Percentiles rank a stretch among this genome's conserved stretches.
Conservation (phyloP, 2,329 filamentous ascomycete species). For the Fusarium xylarioides region DNA sequence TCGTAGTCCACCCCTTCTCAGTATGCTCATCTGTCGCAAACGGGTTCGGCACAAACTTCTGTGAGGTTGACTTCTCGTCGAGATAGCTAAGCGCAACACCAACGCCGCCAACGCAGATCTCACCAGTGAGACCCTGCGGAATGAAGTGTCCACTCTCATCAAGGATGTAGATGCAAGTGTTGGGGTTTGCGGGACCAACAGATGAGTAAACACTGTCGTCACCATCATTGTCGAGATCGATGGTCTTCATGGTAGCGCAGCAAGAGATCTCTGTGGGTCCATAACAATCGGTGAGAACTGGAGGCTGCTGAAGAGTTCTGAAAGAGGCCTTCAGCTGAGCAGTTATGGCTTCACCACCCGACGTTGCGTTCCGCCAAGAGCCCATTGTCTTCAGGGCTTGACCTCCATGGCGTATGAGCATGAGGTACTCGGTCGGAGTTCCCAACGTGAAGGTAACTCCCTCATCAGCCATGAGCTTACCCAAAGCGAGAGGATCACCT, state of each 20-base stretch:
- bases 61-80: background rate
- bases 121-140: background rate
- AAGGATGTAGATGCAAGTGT: background rate
- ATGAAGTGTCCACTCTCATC: background rate
- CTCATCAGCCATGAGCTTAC: background rate
- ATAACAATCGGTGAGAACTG: background rate
- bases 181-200: background rate
- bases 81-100: background rate
- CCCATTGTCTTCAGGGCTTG: rapidly evolving
- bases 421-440: background rate
- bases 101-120: background rate
- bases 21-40: background rate
- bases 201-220: rapidly evolving
- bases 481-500: background rate
- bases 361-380: background rate
- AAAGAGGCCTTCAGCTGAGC: rapidly evolving
- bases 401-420: background rate
- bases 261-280: background rate
- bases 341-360: background rate
- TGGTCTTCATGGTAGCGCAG: background rate
- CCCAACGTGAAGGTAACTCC: background rate
- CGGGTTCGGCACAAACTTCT: background rate
- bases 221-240: rapidly evolving
- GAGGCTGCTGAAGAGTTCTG: background rate
- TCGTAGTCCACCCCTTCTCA: background rate